Conservation (phyloP, 495 filamentous ascomycete genomes). For the Talaromyces wortmannii region DNA sequence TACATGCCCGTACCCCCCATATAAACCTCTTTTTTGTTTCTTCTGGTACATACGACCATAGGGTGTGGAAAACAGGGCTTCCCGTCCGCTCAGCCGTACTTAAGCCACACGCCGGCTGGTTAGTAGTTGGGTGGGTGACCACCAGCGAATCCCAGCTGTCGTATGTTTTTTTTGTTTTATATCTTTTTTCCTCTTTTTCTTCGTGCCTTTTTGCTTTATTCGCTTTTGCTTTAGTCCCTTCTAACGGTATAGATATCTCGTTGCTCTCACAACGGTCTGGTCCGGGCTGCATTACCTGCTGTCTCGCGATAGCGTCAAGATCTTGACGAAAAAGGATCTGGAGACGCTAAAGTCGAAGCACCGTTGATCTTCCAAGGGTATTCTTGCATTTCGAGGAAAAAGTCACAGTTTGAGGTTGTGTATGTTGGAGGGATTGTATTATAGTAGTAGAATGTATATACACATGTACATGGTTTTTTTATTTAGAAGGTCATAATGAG, state of each 20-base stretch:
- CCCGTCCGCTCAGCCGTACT: conserved; percentile 34
- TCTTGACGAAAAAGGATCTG: conserved; percentile 49
- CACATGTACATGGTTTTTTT: no score
- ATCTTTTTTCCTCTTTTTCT: conserved; percentile 3
- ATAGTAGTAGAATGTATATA: no score
- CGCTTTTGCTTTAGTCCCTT: background rate
- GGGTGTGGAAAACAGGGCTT: conserved; percentile 35
- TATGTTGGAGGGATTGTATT: no score
- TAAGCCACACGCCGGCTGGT: conserved; percentile 32
- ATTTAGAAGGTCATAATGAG: no score
- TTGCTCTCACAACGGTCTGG: conserved; percentile 77
- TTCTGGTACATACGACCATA: conserved; percentile 25
- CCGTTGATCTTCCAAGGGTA: conserved; percentile 13
- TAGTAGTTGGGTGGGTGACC: conserved; percentile 33
- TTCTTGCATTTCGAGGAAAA: no score
- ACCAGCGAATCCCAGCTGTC: conserved; percentile 30
- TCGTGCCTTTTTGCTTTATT: background rate
- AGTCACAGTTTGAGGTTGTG: no score
- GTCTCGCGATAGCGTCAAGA: conserved; percentile 75
- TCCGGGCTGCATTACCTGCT: conserved; percentile 78
- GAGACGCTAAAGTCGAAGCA: background rate
- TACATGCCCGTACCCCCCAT: conserved; percentile 3
- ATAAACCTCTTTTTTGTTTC: background rate
- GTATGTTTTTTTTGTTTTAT: conserved; percentile 21
- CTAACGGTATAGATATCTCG: conserved; percentile 44